Percentiles rank a stretch among this genome's conserved stretches.
Evolutionary conservation across 2,329 filamentous ascomycete species (phyloP).

Genomic region (Cladosporium colombiae): DNA sequence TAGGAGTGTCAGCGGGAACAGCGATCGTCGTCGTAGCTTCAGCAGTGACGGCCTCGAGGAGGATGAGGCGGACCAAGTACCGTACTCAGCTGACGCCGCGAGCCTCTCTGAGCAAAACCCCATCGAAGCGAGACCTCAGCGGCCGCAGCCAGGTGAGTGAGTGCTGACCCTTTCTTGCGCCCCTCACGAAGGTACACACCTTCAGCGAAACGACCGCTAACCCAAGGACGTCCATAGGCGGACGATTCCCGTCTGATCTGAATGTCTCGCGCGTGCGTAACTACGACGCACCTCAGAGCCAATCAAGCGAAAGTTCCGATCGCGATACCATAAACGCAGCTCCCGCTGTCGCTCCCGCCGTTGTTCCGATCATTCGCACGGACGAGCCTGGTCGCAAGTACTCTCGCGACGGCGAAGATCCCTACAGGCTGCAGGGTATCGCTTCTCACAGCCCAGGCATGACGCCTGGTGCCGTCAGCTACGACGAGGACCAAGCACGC

Average conservation of each 20-base stretch:
- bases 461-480: conserved; percentile 5
- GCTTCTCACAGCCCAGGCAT: conserved; percentile 23
- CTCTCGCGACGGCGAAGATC: conserved; percentile 28
- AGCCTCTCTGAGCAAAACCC: conserved; percentile 39
- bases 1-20: conserved; percentile 70
- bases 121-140: conserved; percentile 53
- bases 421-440: conserved; percentile 34
- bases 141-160: conserved; percentile 79
- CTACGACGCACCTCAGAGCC: conserved; percentile 50
- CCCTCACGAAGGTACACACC: conserved; percentile 8
- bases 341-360: conserved; percentile 57
- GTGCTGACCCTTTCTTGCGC: conserved; percentile 34
- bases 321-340: conserved; percentile 45
- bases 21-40: conserved; percentile 58
- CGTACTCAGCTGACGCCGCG: conserved; percentile 62
- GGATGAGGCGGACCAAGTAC: conserved; percentile 64
- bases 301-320: conserved; percentile 77
- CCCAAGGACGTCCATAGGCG: conserved; percentile 30
- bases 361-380: conserved; percentile 38
- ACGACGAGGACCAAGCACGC: conserved; percentile 14
- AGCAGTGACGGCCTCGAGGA: conserved; percentile 79
- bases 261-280: conserved; percentile 68
- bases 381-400: conserved; percentile 31
- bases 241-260: conserved; percentile 93
- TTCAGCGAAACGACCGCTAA: conserved; percentile 5